phyloP scores from a whole-genome alignment of 2,329 filamentous ascomycete genomes.

The Pseudogymnoascus sp. region DNA sequence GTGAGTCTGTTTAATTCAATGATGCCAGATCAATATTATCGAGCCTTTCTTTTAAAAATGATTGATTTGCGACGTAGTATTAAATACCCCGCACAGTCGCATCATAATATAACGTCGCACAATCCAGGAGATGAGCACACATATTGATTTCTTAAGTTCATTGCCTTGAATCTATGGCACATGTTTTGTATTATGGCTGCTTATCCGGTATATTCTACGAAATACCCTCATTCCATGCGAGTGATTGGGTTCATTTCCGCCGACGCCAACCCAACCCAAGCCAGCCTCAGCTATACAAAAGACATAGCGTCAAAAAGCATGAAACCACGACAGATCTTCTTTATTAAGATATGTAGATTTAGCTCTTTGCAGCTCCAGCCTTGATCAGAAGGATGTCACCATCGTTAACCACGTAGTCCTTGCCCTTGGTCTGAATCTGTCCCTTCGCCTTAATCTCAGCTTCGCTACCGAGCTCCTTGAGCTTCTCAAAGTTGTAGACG shows the following conservation, averaged over 20 bases:
- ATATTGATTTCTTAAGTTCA: background rate
- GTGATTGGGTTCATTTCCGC: background rate
- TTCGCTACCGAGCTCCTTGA: conserved; percentile 88
- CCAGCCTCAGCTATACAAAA: conserved; percentile 7
- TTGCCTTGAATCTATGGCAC: background rate
- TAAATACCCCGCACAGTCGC: background rate
- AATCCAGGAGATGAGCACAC: background rate
- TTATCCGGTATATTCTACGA: background rate
- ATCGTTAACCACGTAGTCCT: conserved; percentile 88
- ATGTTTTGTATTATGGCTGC: background rate
- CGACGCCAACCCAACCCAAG: background rate
- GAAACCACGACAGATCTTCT: background rate
- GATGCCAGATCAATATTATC: background rate
- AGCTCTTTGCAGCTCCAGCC: conserved; percentile 73
- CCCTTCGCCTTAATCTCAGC: conserved; percentile 83
- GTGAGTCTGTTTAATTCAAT: background rate
- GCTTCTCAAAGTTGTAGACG: conserved; percentile 78
- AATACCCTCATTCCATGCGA: background rate
- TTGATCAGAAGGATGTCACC: conserved; percentile 84
- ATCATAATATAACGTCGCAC: background rate
- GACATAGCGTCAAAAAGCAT: conserved; percentile 8
- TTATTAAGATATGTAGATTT: conserved; percentile 10
- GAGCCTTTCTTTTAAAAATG: background rate
- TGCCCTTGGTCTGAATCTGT: conserved; percentile 97
- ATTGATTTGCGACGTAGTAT: background rate